Conservation (phyloP, 805 yeast genomes). For the Candida ovalis region DNA sequence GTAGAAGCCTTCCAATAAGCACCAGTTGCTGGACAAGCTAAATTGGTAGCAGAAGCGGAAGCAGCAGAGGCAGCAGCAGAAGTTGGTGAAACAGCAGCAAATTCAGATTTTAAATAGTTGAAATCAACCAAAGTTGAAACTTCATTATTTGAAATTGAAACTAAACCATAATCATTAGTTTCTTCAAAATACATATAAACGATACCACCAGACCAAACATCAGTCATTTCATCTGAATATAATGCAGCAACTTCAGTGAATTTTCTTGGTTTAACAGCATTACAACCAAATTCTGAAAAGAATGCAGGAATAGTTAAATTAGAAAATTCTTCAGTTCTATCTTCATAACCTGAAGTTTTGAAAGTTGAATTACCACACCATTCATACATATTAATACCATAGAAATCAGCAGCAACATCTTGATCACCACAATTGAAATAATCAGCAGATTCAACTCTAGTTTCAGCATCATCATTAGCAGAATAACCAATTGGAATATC, state of each 20-base stretch:
- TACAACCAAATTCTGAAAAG: slow-evolving; percentile 90
- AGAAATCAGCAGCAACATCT: slow-evolving; percentile 65
- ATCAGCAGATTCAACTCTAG: slow-evolving; percentile 74
- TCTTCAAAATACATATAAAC: slow-evolving; percentile 91
- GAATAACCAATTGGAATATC: slow-evolving; percentile 91
- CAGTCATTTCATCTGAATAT: slow-evolving; percentile 70
- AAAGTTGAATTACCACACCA: slow-evolving; percentile 77
- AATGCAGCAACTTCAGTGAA: slow-evolving; percentile 73
- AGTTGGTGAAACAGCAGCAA: slow-evolving; percentile 51
- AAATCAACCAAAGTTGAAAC: slow-evolving; percentile 64
- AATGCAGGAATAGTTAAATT: slow-evolving; percentile 76
- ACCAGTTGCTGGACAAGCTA: slow-evolving; percentile 49
- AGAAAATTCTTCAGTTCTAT: slow-evolving; percentile 65
- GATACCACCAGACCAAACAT: slow-evolving; percentile 92
- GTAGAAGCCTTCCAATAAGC: slow-evolving; percentile 65
- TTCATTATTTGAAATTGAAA: slow-evolving; percentile 41
- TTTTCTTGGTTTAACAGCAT: slow-evolving; percentile 64
- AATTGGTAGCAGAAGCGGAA: slow-evolving; percentile 33
- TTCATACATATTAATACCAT: slow-evolving; percentile 83
- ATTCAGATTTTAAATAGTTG: slow-evolving; percentile 49
- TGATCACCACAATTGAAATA: slow-evolving; percentile 82
- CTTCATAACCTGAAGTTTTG: slow-evolving; percentile 61
- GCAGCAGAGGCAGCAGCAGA: slow-evolving; percentile 34
- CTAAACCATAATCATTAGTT: slow-evolving; percentile 78
- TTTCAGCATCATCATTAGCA: slow-evolving; percentile 81